Conservation (phyloP, 371 early-diverging fungal genomes). For the Umbelopsis sp. region DNA sequence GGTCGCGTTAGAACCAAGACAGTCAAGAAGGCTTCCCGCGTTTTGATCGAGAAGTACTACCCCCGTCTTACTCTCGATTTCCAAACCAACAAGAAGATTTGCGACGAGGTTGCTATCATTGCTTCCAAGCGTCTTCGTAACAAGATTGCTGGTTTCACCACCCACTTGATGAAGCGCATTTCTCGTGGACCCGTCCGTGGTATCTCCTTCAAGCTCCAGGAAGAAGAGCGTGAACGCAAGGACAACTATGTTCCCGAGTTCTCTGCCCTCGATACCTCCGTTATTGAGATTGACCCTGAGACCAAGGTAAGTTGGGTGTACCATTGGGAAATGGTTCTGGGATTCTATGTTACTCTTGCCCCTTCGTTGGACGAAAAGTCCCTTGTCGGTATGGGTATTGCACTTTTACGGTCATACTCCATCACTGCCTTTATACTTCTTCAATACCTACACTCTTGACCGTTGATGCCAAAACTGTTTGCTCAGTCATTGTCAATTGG, state of each 20-base stretch:
- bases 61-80: conserved; percentile 98
- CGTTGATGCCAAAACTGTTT: background rate
- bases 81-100: conserved; percentile 99
- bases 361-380: background rate
- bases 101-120: conserved; percentile 96
- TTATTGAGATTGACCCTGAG: conserved; percentile 93
- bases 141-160: conserved; percentile 99
- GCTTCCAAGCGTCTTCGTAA: conserved; percentile 99
- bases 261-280: conserved; percentile 93
- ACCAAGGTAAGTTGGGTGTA: conserved; percentile 59
- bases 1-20: conserved; percentile 87
- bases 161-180: conserved; percentile 99
- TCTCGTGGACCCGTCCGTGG: conserved; percentile 98
- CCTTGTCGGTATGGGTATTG: background rate
- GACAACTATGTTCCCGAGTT: conserved; percentile 99
- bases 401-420: background rate
- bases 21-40: conserved; percentile 99
- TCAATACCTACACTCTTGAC: too few relatives aligned
- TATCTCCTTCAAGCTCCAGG: conserved; percentile 99
- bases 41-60: conserved; percentile 99
- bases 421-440: background rate
- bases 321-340: background rate
- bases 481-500: background rate
- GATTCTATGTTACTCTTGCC: background rate
- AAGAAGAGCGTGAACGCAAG: conserved; percentile 99